Percentiles rank a stretch among this genome's conserved stretches.
These are phyloP conservation scores for Daldinia bambusicola DNA, from an alignment of 495 filamentous ascomycete genomes.

Conservation along the genomic window DNA sequence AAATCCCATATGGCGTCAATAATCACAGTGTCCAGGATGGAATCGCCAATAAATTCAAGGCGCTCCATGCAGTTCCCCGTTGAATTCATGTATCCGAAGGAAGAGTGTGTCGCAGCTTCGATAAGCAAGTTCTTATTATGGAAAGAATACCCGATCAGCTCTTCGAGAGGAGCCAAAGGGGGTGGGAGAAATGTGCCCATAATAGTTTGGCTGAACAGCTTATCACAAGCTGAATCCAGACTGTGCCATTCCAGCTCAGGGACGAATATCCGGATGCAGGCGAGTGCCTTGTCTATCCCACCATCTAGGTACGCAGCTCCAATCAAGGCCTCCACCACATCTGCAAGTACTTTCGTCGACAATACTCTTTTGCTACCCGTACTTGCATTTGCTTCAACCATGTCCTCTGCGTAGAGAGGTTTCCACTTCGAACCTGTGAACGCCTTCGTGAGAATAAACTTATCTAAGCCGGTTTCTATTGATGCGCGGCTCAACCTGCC, in stretches of 20 bases:
- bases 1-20: constrained; percentile 56
- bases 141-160: constrained; percentile 77
- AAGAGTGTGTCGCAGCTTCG: constrained; percentile 88
- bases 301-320: constrained; percentile 81
- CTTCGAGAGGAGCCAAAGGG: constrained; percentile 59
- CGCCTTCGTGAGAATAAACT: constrained; percentile 73
- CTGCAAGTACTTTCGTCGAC: constrained; percentile 85
- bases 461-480: constrained; percentile 69
- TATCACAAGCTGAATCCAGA: constrained; percentile 46
- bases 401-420: constrained; percentile 68
- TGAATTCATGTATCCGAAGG: constrained; percentile 61
- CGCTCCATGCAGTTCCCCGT: constrained; percentile 77
- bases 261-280: constrained; percentile 72
- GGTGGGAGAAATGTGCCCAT: constrained; percentile 45
- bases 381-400: constrained; percentile 45
- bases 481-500: constrained; percentile 72
- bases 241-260: constrained; percentile 68
- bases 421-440: constrained; percentile 80
- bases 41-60: constrained; percentile 91
- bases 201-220: constrained; percentile 49
- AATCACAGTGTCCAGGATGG: constrained; percentile 83
- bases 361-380: constrained; percentile 50
- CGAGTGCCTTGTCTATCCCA: constrained; percentile 69
- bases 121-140: constrained; percentile 73
- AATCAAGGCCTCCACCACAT: constrained; percentile 87